Evolutionary conservation across 2,329 filamentous ascomycete species (phyloP), one percentile per base, ranked within the genome.

Genomic region (Phaeomoniella chlamydospora): DNA sequence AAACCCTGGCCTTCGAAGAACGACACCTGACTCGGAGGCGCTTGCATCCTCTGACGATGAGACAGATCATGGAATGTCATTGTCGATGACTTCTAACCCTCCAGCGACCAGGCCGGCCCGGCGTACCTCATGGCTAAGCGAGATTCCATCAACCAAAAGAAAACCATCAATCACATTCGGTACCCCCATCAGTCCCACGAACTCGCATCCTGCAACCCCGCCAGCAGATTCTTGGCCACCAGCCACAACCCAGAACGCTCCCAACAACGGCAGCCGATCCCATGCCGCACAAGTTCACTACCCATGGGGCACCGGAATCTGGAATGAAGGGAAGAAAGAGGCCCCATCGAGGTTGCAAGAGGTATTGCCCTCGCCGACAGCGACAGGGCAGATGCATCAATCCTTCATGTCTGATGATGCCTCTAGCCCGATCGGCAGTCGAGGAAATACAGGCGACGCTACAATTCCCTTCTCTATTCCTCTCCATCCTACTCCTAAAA

Each of bases 21-120:
- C 85, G 5, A 94, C 88, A 1, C 88, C 88, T 15, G 90, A 96
- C 53, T 94, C 87, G 3, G 88, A 96, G 54, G 88, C 84, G 35
- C 65, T 96, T 40, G 86, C 81, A 36, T 96, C 88, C 45, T 94
- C 87, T 10, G 90, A 96, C 56, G 90, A 96, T 55, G 90, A 98
- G 57, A 70, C 66, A 39, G 81, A 94, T 41, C 68, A 75, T 52
- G 68, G 72, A 45, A 67, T 67, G 31, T 64, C 72, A 70, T 39
- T 56, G 52, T 49, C 59, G 59, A 43, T 66, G 67, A 48, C 60
- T 58, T 48, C 53, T 54, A 40, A 51, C 55, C 37, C 71, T 64
- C 47, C 69, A 62, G 34, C 68, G 61, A 45, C 57, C 34, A 82
- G 77, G 48, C 73, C 80, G 33, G 70, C 70, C 16, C 74, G 83